Conservation (phyloP, 129 eudicot species). For the Apium graveolens region DNA sequence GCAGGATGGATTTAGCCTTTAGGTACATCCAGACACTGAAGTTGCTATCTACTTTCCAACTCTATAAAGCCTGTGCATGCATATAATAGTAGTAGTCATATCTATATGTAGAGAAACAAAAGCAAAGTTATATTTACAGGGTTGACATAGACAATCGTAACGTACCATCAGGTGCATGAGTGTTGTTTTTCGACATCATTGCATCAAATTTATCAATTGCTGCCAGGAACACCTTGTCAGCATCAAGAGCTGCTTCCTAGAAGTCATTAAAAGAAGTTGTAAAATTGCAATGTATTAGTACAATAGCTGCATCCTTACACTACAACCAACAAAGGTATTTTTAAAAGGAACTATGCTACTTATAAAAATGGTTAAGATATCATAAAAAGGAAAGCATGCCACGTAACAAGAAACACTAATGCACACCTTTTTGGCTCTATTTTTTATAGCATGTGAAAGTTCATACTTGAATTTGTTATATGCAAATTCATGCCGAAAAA, state of each 20-base stretch:
- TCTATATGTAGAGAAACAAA: neutral
- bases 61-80: neutral
- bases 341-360: neutral
- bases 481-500: neutral
- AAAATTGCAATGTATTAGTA: neutral
- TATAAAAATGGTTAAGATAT: neutral
- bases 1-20: neutral
- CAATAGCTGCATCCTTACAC: neutral
- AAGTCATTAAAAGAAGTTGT: conserved; percentile 11
- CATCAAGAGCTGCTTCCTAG: conserved; percentile 87
- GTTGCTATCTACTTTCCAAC: neutral
- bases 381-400: neutral
- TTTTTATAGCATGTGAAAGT: neutral
- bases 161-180: conserved; percentile 90
- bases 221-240: conserved; percentile 91
- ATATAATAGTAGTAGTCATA: neutral
- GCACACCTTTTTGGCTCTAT: neutral
- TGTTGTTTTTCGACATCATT: conserved; percentile 89
- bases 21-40: neutral
- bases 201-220: conserved; percentile 96
- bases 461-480: neutral
- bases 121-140: neutral
- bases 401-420: neutral
- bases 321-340: neutral
- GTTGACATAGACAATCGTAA: neutral